Conservation (phyloP, 2,329 filamentous ascomycete genomes). For the Fusarium setosum region DNA sequence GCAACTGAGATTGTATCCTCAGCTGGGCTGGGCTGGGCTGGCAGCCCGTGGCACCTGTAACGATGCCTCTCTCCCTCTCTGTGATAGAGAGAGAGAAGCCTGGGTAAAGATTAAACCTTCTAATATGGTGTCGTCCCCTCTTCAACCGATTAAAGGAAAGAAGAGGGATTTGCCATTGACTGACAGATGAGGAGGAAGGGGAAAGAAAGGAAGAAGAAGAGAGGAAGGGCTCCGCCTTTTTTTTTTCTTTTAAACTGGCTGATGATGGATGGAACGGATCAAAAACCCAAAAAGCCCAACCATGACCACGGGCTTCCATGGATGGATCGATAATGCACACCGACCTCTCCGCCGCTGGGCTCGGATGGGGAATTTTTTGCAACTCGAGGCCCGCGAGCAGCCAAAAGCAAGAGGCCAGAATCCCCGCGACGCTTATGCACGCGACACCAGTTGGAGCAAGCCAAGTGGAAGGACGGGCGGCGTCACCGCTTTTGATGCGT, state of each 20-base stretch:
- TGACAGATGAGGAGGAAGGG: conserved; percentile 24
- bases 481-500: conserved; percentile 40
- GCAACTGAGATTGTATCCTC: conserved; percentile 12
- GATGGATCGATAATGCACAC: conserved; percentile 24
- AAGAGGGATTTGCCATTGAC: conserved; percentile 30
- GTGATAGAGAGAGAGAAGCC: conserved; percentile 17
- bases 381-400: conserved; percentile 9
- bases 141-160: conserved; percentile 31
- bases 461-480: conserved; percentile 27
- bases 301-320: not conserved
- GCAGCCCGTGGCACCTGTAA: conserved; percentile 13
- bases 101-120: not conserved
- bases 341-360: conserved; percentile 22
- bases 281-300: not conserved
- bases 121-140: conserved; percentile 28
- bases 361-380: conserved; percentile 23
- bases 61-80: conserved; percentile 29
- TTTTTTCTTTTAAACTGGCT: conserved; percentile 6
- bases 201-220: conserved; percentile 11
- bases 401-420: too few relatives aligned
- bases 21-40: conserved; percentile 24
- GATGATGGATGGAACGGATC: conserved; percentile 1
- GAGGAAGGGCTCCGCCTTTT: conserved; percentile 34
- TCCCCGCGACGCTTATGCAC: conserved; percentile 41
- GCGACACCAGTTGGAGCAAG: conserved; percentile 42